Base-by-base conservation (phyloP, 768 basidiomycete genomes). In the Kwoniella mangroviensis region DNA sequence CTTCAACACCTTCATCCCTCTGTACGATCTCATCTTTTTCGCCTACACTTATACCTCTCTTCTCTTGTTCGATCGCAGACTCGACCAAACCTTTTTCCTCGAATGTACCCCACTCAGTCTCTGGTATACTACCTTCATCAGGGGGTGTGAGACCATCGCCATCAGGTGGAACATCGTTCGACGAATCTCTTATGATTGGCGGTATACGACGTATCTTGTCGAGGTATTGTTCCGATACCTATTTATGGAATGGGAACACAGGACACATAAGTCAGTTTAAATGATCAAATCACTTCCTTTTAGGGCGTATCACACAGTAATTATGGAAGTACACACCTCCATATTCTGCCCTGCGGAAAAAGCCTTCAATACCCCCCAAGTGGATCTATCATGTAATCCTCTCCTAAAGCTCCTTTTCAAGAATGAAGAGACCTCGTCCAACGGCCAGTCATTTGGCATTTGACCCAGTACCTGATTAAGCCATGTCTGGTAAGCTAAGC, bases 271-370 rank as follows among this genome's bases (percentile, higher is more conserved):
- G 34, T 34, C 34, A 34, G 34, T 34, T 34, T 34, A 34, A 34
- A 34, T 34, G 34, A 34, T 34, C 34, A 34, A 7, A 34, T 7
- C 9, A 34, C 34, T 34, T 34, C 34, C 34, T 1, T 34, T 34
- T 34, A 34, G 34, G 34, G 34, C 34, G 34, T 49, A 49, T 49
- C 45, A 17, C 12, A 49, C 45, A n/a, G 11, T 1, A 42, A 54
- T 56, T 21, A n/a, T 9, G 54, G 28, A 34, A 11, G 21, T 6
- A 75, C 79, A 22, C 71, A 88, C 89, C 69, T 89, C 88, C 42
- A 93, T 86, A 76, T 95, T 95, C 81, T 94, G 90, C 2, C 90
- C 91, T 10, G 88, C 87, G 72, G 88, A 88, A 67, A 96, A 86
- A 19, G 89, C 88, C 82, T 92, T 95, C 67, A 94, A 81, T 62